Conservation (phyloP, 2,329 filamentous ascomycete genomes). For the Ceratocystis huliohia region DNA sequence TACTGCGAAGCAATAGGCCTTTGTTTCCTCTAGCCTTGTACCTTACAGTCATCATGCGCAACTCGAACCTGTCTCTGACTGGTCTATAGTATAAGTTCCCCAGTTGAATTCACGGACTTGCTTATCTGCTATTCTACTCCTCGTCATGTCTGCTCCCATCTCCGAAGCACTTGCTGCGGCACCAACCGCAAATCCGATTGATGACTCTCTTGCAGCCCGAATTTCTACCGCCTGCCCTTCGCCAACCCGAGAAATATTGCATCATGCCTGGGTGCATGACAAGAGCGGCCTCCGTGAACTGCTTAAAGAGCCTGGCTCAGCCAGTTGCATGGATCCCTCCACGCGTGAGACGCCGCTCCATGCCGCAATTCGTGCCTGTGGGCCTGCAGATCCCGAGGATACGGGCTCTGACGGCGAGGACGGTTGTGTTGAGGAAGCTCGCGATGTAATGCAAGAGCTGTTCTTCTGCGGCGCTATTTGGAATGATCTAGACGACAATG, state of each 20-base stretch:
- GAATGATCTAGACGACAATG: constrained; percentile 80
- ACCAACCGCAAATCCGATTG: constrained; percentile 23
- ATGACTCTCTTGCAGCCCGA: constrained; percentile 41
- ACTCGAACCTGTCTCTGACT: neutral
- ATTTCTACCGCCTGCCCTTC: constrained; percentile 42
- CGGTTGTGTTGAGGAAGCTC: constrained; percentile 44
- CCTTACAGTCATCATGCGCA: neutral
- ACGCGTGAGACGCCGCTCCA: constrained; percentile 84
- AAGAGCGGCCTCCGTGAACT: constrained; percentile 54
- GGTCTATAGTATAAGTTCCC: neutral
- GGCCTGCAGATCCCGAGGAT: constrained; percentile 29
- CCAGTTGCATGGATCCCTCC: constrained; percentile 70
- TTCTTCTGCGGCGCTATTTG: constrained; percentile 86
- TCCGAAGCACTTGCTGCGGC: neutral
- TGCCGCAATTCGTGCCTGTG: constrained; percentile 71
- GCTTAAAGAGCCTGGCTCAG: constrained; percentile 47
- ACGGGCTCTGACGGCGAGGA: constrained; percentile 29
- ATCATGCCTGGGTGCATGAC: constrained; percentile 48
- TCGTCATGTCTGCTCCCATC: constrained; percentile 6
- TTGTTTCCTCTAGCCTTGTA: neutral
- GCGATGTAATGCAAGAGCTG: constrained; percentile 58
- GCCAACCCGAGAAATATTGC: constrained; percentile 39
- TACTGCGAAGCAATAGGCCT: neutral
- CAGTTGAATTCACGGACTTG: neutral
- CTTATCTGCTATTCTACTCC: neutral